phyloP scores from a whole-genome alignment of 2,329 filamentous ascomycete genomes.

The Didymella pinodella region DNA sequence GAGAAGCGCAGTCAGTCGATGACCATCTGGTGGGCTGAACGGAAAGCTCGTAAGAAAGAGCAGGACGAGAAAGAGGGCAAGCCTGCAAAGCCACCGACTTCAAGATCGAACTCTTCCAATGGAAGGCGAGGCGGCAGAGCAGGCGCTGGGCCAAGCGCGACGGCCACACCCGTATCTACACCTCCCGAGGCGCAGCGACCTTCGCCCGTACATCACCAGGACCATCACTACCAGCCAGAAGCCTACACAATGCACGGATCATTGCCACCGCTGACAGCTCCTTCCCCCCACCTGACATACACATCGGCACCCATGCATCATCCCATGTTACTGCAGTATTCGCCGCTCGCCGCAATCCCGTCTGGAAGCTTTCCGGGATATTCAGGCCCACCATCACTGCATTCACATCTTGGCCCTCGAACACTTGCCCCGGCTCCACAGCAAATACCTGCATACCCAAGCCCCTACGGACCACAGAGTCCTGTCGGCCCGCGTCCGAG shows the following conservation, averaged over 20 bases:
- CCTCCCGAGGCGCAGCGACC: constrained; percentile 29
- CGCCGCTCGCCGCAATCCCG: constrained; percentile 39
- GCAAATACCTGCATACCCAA: constrained; percentile 36
- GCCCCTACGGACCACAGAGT: constrained; percentile 42
- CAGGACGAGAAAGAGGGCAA: constrained; percentile 42
- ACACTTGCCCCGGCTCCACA: constrained; percentile 41
- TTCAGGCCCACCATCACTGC: constrained; percentile 25
- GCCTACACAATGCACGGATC: constrained; percentile 29
- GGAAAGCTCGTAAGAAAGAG: constrained; percentile 51
- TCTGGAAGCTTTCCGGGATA: constrained; percentile 29
- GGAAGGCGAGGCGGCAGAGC: constrained; percentile 33
- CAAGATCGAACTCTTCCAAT: constrained; percentile 37
- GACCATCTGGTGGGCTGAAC: constrained; percentile 58
- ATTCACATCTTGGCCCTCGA: constrained; percentile 28
- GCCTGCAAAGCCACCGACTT: constrained; percentile 29
- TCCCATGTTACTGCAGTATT: constrained; percentile 38
- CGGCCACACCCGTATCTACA: constrained; percentile 29
- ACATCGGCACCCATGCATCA: constrained; percentile 31
- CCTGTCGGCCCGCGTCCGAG: constrained; percentile 30
- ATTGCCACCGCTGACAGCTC: constrained; percentile 28
- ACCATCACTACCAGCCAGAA: constrained; percentile 32
- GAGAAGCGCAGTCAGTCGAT: constrained; percentile 56
- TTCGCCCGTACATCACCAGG: constrained; percentile 29
- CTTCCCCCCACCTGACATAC: constrained; percentile 35
- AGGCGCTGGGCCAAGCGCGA: constrained; percentile 29